phyloP scores from a whole-genome alignment of 371 early-diverging fungal genomes.

The Circinella minor region DNA sequence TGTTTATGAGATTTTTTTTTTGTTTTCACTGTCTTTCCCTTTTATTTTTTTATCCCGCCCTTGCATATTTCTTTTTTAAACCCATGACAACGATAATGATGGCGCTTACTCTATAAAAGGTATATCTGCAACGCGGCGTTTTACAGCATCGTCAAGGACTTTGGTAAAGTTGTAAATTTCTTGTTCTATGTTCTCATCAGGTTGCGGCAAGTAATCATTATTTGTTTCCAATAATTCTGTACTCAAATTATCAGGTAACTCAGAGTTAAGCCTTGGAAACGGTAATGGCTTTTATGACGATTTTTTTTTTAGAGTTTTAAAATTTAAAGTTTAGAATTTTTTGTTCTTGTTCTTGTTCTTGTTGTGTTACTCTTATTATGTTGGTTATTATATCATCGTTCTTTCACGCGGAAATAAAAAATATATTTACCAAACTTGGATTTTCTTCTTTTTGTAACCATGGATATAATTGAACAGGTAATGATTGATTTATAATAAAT shows the following conservation, averaged over 20 bases:
- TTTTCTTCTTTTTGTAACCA: slow-evolving; percentile 31
- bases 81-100: background rate
- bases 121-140: slow-evolving; percentile 59
- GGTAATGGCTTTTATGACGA: slow-evolving; percentile 34
- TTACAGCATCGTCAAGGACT: slow-evolving; percentile 59
- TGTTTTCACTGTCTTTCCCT: background rate
- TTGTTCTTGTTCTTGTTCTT: too few relatives aligned
- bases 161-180: slow-evolving; percentile 43
- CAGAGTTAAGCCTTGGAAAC: slow-evolving; percentile 53
- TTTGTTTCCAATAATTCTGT: slow-evolving; percentile 2
- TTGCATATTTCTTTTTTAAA: background rate
- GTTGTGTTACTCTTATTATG: too few relatives aligned
- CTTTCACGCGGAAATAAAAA: background rate
- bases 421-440: background rate
- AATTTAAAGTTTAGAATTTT: too few relatives aligned
- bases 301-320: background rate
- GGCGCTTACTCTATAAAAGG: slow-evolving; percentile 31
- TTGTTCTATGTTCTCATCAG: slow-evolving; percentile 27
- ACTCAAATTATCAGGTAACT: slow-evolving; percentile 28
- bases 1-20: background rate
- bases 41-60: background rate
- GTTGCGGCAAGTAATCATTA: slow-evolving; percentile 27
- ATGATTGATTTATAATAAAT: background rate
- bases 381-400: too few relatives aligned
- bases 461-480: slow-evolving; percentile 26